These are phyloP conservation scores for Geotrichum carabidarum DNA, from an alignment of 1,139 yeast species.

Conservation along the genomic window DNA sequence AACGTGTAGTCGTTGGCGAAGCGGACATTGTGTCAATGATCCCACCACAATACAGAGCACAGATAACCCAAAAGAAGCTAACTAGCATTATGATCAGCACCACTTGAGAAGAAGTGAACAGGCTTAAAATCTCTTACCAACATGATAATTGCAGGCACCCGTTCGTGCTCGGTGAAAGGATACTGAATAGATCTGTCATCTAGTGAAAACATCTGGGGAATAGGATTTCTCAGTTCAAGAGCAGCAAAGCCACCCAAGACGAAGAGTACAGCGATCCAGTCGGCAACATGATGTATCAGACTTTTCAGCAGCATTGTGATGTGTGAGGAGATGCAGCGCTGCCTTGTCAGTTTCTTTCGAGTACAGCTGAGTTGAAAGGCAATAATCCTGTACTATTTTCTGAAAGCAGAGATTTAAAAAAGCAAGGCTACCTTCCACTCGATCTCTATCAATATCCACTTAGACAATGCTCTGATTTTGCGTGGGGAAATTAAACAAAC, in stretches of 20 bases:
- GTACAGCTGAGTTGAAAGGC: no score
- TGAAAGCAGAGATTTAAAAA: no score
- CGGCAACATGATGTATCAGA: conserved; percentile 11
- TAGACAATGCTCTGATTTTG: no score
- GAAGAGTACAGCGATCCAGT: conserved; percentile 13
- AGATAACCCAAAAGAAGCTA: conserved; percentile 34
- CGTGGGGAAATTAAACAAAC: no score
- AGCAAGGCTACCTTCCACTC: no score
- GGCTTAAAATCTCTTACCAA: conserved; percentile 7
- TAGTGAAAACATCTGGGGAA: conserved; percentile 33
- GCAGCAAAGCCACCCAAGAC: not conserved
- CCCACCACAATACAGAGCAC: conserved; percentile 30
- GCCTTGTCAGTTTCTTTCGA: no score
- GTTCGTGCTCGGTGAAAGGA: conserved; percentile 50
- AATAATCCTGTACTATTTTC: no score
- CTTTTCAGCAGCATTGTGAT: not conserved
- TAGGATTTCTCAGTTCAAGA: conserved; percentile 30
- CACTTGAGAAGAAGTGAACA: not conserved
- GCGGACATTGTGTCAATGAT: conserved; percentile 26
- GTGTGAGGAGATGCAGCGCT: not conserved
- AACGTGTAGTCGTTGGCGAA: conserved; percentile 29
- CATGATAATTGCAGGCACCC: conserved; percentile 41
- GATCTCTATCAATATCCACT: no score
- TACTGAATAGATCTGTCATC: conserved; percentile 43
- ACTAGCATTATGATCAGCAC: conserved; percentile 1